phyloP scores from a whole-genome alignment of 148 eudicot species.

The Chenopodium berlandieri region DNA sequence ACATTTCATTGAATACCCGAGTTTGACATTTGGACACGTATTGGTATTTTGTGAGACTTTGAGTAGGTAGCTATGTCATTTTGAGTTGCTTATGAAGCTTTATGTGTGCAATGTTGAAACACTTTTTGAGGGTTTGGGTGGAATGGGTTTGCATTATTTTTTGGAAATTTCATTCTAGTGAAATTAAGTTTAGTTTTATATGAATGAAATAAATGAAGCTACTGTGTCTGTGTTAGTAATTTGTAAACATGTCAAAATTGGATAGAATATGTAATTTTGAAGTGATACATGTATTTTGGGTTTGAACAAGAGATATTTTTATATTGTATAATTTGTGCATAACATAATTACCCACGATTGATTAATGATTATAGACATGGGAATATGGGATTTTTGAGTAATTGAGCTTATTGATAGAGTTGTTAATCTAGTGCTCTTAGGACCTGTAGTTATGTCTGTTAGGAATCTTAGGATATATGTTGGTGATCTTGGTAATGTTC shows the following conservation, averaged over 20 bases:
- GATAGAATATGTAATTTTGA: not conserved
- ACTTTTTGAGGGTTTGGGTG: not conserved
- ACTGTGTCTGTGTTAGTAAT: not conserved
- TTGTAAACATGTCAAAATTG: not conserved
- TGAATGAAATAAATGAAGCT: not conserved
- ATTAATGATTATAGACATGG: not conserved
- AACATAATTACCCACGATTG: not conserved
- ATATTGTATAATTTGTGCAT: not conserved
- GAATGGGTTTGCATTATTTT: not conserved
- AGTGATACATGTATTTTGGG: not conserved
- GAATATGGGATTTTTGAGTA: not conserved
- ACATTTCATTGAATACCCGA: too few relatives aligned
- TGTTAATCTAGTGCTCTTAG: not conserved
- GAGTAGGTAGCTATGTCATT: too few relatives aligned
- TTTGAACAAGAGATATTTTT: not conserved
- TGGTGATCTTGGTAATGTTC: not conserved
- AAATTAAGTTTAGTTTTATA: not conserved
- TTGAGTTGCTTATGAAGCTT: slow-evolving; percentile 4
- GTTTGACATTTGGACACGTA: too few relatives aligned
- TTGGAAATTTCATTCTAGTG: not conserved
- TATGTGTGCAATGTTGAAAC: not conserved
- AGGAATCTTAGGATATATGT: not conserved
- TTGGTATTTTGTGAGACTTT: too few relatives aligned
- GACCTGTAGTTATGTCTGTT: not conserved
- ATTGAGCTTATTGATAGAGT: not conserved